Evolutionary conservation across 2,329 filamentous ascomycete genomes (phyloP).

Genomic region (Xylariaceae sp.): DNA sequence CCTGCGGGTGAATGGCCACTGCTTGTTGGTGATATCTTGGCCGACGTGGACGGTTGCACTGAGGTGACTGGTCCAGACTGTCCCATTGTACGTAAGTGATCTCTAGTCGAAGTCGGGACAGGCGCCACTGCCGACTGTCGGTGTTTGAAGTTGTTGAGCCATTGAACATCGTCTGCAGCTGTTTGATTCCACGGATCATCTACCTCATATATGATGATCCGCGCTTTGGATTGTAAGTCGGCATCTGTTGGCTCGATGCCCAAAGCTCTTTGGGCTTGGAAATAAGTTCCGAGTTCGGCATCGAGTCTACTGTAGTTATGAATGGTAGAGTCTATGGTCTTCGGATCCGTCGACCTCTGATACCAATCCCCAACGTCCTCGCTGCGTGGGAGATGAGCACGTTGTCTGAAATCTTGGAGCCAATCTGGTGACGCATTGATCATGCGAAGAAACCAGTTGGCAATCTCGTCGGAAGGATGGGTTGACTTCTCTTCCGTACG

Average conservation of each 20-base stretch:
- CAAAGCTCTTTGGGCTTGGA: constrained; percentile 42
- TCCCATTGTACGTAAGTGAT: neutral
- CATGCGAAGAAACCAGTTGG: constrained; percentile 56
- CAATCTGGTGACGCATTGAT: constrained; percentile 50
- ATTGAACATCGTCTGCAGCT: constrained; percentile 53
- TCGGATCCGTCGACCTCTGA: constrained; percentile 51
- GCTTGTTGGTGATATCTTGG: constrained; percentile 3
- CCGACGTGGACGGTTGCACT: neutral
- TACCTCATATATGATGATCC: constrained; percentile 60
- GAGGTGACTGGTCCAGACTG: constrained; percentile 1
- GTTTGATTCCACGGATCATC: constrained; percentile 66
- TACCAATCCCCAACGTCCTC: constrained; percentile 52
- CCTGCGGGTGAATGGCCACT: constrained; percentile 4
- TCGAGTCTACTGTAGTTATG: constrained; percentile 58
- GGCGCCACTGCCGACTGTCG: constrained; percentile 37
- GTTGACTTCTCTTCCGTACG: constrained; percentile 53
- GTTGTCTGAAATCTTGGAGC: constrained; percentile 54
- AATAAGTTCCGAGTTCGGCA: constrained; percentile 52
- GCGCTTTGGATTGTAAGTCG: constrained; percentile 55
- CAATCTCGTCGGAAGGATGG: constrained; percentile 47
- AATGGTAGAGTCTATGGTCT: constrained; percentile 57
- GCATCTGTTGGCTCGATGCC: constrained; percentile 52
- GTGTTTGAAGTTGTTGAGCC: constrained; percentile 52
- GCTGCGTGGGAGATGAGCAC: constrained; percentile 55
- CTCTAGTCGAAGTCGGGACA: constrained; percentile 20